Evolutionary conservation across 148 eudicot genomes (phyloP).

Genomic region (Rhododendron vialii): DNA sequence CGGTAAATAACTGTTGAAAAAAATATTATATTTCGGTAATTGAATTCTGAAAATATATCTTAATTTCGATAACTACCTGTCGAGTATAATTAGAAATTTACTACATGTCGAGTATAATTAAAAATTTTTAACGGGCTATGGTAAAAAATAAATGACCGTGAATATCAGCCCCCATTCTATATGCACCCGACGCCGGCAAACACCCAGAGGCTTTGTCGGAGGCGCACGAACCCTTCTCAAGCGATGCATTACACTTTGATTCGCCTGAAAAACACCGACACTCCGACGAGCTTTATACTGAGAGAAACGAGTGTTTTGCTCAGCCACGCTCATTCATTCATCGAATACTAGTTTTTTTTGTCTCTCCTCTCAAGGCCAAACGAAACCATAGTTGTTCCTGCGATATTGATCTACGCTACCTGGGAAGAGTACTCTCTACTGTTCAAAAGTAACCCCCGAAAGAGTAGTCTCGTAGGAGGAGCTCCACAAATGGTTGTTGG

Average conservation of each 20-base stretch:
- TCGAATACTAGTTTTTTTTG: not conserved
- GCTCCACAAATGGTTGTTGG: not conserved
- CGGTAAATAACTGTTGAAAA: too few relatives aligned
- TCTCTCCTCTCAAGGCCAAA: not conserved
- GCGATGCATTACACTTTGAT: not conserved
- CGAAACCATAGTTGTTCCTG: not conserved
- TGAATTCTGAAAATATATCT: too few relatives aligned
- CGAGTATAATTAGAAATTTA: too few relatives aligned
- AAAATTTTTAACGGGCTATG: too few relatives aligned
- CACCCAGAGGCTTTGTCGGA: not conserved
- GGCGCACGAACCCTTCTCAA: not conserved
- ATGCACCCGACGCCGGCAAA: too few relatives aligned
- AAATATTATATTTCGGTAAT: too few relatives aligned
- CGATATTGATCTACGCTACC: not conserved
- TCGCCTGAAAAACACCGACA: not conserved
- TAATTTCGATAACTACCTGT: too few relatives aligned
- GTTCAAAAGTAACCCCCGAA: not conserved
- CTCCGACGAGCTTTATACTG: not conserved
- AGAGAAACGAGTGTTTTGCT: not conserved
- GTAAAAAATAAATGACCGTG: too few relatives aligned
- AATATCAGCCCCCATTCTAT: too few relatives aligned
- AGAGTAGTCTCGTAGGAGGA: not conserved
- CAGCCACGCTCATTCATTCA: not conserved
- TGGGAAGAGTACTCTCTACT: not conserved
- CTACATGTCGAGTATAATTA: too few relatives aligned